Evolutionary conservation across 73 alveolate species (phyloP).

Genomic region (Stentor roeselii): DNA sequence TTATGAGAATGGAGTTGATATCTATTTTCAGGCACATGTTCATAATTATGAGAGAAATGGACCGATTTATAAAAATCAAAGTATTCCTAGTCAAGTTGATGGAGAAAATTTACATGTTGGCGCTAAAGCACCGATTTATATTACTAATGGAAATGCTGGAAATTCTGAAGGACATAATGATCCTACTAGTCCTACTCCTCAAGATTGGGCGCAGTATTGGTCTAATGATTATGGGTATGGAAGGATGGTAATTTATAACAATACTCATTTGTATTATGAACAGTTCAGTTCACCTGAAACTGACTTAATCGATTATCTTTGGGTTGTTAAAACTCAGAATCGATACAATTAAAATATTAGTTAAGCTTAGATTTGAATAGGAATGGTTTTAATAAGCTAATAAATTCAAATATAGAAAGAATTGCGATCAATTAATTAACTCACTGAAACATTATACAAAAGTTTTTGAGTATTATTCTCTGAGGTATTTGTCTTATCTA

Average conservation of each 20-base stretch:
- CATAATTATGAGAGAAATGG: constrained; percentile 25
- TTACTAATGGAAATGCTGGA: constrained; percentile 20
- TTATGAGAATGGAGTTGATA: neutral
- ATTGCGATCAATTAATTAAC: too few relatives aligned
- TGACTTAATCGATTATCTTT: neutral
- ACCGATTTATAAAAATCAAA: constrained; percentile 3
- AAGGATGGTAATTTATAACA: neutral
- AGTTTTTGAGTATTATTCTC: too few relatives aligned
- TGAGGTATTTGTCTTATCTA: too few relatives aligned
- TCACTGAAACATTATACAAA: too few relatives aligned
- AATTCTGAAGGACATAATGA: constrained; percentile 14
- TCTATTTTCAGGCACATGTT: constrained; percentile 1
- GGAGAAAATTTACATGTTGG: constrained; percentile 13
- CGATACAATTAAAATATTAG: constrained; percentile 18
- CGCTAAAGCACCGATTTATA: constrained; percentile 20
- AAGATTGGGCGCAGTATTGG: constrained; percentile 6
- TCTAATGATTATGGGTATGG: constrained; percentile 24
- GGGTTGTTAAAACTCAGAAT: constrained; percentile 9
- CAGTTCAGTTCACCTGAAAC: constrained; percentile 4
- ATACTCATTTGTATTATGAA: constrained; percentile 22
- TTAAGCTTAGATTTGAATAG: neutral
- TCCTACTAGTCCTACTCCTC: constrained; percentile 20
- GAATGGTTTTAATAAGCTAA: too few relatives aligned
- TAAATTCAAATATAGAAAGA: too few relatives aligned
- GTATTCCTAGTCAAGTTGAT: constrained; percentile 11